Base-by-base conservation (phyloP, 2,329 filamentous ascomycete genomes). In the Pestalotiopsis sp. region DNA sequence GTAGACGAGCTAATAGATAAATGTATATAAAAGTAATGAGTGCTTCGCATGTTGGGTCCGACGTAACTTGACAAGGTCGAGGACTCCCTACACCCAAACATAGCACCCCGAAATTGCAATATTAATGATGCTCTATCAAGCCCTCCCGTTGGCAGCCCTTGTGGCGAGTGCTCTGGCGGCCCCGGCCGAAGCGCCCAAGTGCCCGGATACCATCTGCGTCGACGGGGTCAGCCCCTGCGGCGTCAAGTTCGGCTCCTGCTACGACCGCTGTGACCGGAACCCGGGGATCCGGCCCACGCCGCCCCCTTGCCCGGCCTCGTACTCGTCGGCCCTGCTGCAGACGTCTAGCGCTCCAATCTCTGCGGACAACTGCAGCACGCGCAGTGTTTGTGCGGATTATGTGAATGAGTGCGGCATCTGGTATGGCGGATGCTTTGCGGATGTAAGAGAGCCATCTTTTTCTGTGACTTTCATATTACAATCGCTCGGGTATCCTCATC, bases 371-470 rank as follows among this genome's bases (percentile, higher is more conserved):
- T 71, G 70, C 65, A 67, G 64, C 60, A 70, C 70, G 12, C 31
- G 65, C 23, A 70, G 60, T 9, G 66, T 71, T 12, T 74, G 72
- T 65, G 68, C 59, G n/a, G 72, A 73, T 66, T 69, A 70, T 60
- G 68, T 73, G 66, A 74, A 74, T 55, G 61, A 65, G 3, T 74
- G 72, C 62, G 71, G 71, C 20, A 57, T 68, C 12, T 67, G 66
- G 67, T 72, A 73, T 60, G 68, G 72, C 64, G 71, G 70, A 20
- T 72, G 67, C 39, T 67, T 63, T 64, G 38, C 41, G 41, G 64
- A 52, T 9, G 45, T 59, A 36, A 36, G 57, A 23, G 3, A 59
- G 25, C 27, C 3, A 1, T 27, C 2, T 11, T 59, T 12, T 13
- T 23, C 4, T 23, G 20, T 27, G 7, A 2, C 52, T 20, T 23